Evolutionary conservation across 1,284 basidiomycete genomes (phyloP), one percentile per base, ranked within the genome.

Genomic region (Cryptococcus neoformans): DNA sequence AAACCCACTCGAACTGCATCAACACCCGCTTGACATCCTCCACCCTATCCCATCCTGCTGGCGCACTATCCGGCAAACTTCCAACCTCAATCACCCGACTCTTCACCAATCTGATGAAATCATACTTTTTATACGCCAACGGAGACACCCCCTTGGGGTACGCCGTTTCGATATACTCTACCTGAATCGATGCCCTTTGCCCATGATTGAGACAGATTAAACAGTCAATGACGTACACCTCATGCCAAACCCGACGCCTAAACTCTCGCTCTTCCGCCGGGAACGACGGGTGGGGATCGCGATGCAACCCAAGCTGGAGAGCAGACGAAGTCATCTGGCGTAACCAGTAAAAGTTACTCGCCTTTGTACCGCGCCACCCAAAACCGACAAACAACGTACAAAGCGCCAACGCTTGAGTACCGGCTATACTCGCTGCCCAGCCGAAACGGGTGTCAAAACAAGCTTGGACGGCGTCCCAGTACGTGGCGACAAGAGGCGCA

Each of bases 401-500:
- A 11, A 75, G 52, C 2, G 59, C 60, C 40, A 74, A 53, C 8
- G 72, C 72, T 54, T 75, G 74, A 3, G 74, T 69, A 6, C 72
- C 74, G 5, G 72, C 65, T 0, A 75, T 61, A 45, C 64, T 71
- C 0, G 71, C 64, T 4, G 66, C 63, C 70, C 71, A 75, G 3
- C 74, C 74, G 54, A 72, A 74, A 10, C 68, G 61, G 4, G 71
- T 72, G 49, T 74, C 72, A 44, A 75, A 72, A 59, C 74, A 75
- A 48, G 62, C 51, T 44, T 75, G 74, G 0, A 58, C 69, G 0
- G 62, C 71, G 9, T 73, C 69, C 71, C 72, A 75, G 56, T 71
- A 75, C 9, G 60, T 50, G 0, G 63, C 69, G 8, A 75, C 59
- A 3, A 56, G 50, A 3, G 69, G 64, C 56, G 68, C 62, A 9